phyloP scores from a whole-genome alignment of 176 grass and related monocot genomes.

The Areca catechu region DNA sequence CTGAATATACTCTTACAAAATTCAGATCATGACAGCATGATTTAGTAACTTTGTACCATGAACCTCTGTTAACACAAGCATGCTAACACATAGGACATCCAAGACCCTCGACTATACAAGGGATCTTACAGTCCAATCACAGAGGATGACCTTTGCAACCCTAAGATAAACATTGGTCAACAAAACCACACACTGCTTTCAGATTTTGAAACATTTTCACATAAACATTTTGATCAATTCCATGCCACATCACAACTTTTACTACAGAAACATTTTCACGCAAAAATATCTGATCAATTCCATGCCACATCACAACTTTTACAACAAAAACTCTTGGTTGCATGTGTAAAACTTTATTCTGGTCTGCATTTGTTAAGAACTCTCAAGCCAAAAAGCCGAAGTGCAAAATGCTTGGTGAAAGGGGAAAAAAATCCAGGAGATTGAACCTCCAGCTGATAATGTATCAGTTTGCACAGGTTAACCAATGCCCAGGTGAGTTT shows the following conservation, averaged over 20 bases:
- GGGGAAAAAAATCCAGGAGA: slow-evolving; percentile 12
- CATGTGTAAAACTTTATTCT: slow-evolving; percentile 38
- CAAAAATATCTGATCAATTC: background rate
- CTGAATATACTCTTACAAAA: too few species aligned
- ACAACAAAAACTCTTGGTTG: slow-evolving; percentile 11
- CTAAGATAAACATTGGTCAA: too few species aligned
- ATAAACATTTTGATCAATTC: background rate
- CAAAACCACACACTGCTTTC: too few species aligned
- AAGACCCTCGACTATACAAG: too few species aligned
- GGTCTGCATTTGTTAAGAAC: slow-evolving; percentile 15
- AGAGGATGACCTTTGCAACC: too few species aligned
- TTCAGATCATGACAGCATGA: too few species aligned
- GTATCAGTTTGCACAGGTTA: slow-evolving; percentile 24
- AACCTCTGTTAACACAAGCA: too few species aligned
- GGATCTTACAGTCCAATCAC: too few species aligned
- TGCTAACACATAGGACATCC: too few species aligned
- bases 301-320: slow-evolving; percentile 15
- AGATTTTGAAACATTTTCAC: too few species aligned
- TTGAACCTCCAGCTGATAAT: slow-evolving; percentile 16
- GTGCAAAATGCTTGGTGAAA: background rate
- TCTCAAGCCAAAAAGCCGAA: slow-evolving; percentile 16
- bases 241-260: slow-evolving; percentile 15
- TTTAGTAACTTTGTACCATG: too few species aligned
- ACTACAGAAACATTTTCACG: slow-evolving; percentile 5
- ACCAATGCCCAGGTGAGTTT: slow-evolving; percentile 21